Percentiles rank a stretch among this genome's conserved stretches.
These are phyloP conservation scores for Triticum timopheevii DNA, from an alignment of 176 grass and related monocot genomes.

Conservation along the genomic window DNA sequence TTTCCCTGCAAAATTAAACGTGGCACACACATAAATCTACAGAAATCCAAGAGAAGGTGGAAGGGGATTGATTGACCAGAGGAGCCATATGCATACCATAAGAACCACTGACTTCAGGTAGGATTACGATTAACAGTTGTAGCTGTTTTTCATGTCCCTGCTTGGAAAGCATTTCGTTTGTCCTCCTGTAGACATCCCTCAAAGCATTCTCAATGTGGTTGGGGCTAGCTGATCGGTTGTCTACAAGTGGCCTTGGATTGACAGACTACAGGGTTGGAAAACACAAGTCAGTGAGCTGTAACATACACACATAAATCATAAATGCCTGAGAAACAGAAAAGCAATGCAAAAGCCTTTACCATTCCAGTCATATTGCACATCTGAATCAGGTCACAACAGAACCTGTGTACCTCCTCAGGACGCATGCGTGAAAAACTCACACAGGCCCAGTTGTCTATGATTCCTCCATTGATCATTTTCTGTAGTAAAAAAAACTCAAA, in stretches of 20 bases:
- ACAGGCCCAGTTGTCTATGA: slow-evolving; percentile 64
- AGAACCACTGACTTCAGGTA: slow-evolving; percentile 58
- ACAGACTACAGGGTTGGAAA: slow-evolving; percentile 44
- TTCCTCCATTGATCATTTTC: slow-evolving; percentile 82
- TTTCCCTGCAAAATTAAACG: slow-evolving; percentile 46
- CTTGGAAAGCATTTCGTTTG: not conserved
- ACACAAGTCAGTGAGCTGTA: slow-evolving; percentile 1
- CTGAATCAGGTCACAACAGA: slow-evolving; percentile 51
- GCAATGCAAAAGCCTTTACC: slow-evolving; percentile 34
- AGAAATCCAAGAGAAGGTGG: slow-evolving; percentile 3
- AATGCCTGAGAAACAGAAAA: not conserved
- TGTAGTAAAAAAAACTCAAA: slow-evolving; percentile 23
- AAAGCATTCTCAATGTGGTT: slow-evolving; percentile 49
- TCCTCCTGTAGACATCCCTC: slow-evolving; percentile 45
- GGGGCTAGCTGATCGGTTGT: slow-evolving; percentile 13
- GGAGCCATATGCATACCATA: slow-evolving; percentile 51
- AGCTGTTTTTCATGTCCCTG: slow-evolving; percentile 26
- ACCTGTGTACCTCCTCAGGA: slow-evolving; percentile 43
- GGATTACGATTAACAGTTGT: slow-evolving; percentile 62
- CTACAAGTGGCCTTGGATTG: slow-evolving; percentile 44
- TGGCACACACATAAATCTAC: not conserved
- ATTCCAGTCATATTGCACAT: slow-evolving; percentile 78
- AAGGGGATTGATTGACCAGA: not conserved
- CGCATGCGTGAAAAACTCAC: slow-evolving; percentile 57
- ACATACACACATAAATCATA: not conserved